Evolutionary conservation across 2,329 filamentous ascomycete species (phyloP), one percentile per base, ranked within the genome.

Genomic region (Coniochaeta sp.): DNA sequence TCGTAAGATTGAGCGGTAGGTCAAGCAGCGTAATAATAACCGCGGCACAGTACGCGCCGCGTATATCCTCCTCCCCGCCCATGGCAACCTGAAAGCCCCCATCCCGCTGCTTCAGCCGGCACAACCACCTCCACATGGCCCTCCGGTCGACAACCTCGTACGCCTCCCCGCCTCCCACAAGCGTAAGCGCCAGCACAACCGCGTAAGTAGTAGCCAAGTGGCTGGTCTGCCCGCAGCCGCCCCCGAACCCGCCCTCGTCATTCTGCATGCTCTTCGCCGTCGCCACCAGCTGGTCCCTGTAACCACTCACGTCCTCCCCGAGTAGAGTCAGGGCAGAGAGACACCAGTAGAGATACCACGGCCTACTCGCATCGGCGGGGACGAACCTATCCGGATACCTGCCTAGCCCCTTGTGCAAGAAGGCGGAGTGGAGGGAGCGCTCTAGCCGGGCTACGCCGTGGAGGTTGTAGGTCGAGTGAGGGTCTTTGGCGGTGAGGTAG

Each of bases 341-440:
- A 50, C 82, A 87, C 94, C 94, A 99, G 72, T 96, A 97, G 57
- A 96, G 78, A 62, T 96, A 81, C 94, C 94, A 99, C 9, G 94
- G 91, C 51, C 92, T 78, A 64, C 88, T 91, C 28, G 94, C 86
- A 73, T 99, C 94, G 58, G 91, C 81, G 48, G 77, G 78, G 50
- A 86, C 83, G 68, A 87, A 96, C 3, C 73, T 74, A 7, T 79
- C 71, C 0, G 92, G 89, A 55, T 95, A 82, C 48, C 73, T 74
- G 22, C 72, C 73, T 28, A 86, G 69, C 58, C 73, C 74, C 57
- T 74, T 76, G 57, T 77, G 75, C 48, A 91, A 69, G 63, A 89
- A 91, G 30, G 65, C 68, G 53, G 81, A 72, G 68, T 86, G 83
- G 38, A 72, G 73, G 55, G 71, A 71, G 38, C 86, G 82, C 59